A percentile compares a stretch with the other conserved stretches of the same genome.
Conservation (phyloP, 208 protist genomes). For the Wallacemonas collosoma region DNA sequence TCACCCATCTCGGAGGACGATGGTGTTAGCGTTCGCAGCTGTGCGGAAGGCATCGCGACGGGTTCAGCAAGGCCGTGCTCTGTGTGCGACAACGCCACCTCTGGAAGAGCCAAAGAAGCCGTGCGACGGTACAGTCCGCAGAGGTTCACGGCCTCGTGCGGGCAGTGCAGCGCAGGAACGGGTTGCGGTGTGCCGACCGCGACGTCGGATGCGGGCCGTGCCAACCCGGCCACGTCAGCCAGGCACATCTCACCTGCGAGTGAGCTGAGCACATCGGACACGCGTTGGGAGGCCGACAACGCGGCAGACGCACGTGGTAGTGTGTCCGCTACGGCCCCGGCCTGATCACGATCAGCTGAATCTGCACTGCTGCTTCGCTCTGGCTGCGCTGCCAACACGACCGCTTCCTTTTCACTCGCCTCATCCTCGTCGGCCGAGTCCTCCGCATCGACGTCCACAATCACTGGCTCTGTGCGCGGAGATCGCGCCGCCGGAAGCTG, state of each 20-base stretch:
- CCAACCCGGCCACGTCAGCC: not conserved
- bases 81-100: not conserved
- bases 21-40: no score
- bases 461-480: not conserved
- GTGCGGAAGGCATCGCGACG: no score
- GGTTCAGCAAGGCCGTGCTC: not conserved
- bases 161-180: not conserved
- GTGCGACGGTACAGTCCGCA: conserved; percentile 9
- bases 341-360: no score
- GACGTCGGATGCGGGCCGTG: not conserved
- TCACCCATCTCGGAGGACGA: no score
- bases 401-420: not conserved
- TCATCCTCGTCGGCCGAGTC: not conserved
- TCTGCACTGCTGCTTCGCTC: no score
- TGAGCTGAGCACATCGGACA: conserved; percentile 12
- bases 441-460: conserved; percentile 13
- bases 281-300: not conserved
- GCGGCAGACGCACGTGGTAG: no score
- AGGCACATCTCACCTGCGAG: not conserved
- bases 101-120: not conserved
- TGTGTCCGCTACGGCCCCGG: no score
- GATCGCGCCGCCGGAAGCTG: not conserved
- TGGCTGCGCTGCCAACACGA: no score
- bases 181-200: not conserved
- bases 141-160: conserved; percentile 7